phyloP scores from a whole-genome alignment of 202 grass and related monocot genomes.

The Digitaria exilis region DNA sequence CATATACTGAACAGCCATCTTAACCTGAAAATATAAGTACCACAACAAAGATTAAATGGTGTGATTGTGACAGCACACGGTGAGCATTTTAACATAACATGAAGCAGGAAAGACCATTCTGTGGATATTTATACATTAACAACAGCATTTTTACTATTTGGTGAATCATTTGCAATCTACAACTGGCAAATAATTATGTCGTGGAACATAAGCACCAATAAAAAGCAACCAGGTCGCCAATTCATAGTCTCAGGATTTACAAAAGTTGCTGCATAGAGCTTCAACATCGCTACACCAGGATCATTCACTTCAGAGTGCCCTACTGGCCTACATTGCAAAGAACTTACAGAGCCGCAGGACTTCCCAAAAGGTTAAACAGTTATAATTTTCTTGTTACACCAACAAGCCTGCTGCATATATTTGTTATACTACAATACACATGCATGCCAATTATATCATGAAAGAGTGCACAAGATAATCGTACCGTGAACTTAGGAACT shows the following conservation, averaged over 20 bases:
- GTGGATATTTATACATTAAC: background rate
- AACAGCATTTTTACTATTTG: background rate
- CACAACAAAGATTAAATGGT: slow-evolving; percentile 30
- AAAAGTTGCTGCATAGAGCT: slow-evolving; percentile 5
- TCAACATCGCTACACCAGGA: slow-evolving; percentile 16
- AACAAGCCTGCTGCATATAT: background rate
- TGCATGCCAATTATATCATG: background rate
- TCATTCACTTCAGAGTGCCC: slow-evolving; percentile 15
- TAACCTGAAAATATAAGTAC: slow-evolving; percentile 61
- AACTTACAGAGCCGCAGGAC: background rate
- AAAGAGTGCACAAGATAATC: slow-evolving; percentile 38
- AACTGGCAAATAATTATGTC: slow-evolving; percentile 15
- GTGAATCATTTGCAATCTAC: background rate
- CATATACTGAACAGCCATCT: slow-evolving; percentile 97
- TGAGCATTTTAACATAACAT: slow-evolving; percentile 11
- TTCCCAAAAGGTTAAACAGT: background rate
- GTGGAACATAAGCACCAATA: background rate
- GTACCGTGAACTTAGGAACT: slow-evolving; percentile 98
- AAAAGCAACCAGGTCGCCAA: background rate
- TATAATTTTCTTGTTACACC: background rate
- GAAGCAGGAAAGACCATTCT: background rate
- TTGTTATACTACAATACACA: background rate
- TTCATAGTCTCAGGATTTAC: background rate
- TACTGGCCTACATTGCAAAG: background rate
- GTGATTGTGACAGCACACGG: background rate